These are phyloP conservation scores for Breynia disticha DNA, from an alignment of 441 rosid species.

Conservation along the genomic window DNA sequence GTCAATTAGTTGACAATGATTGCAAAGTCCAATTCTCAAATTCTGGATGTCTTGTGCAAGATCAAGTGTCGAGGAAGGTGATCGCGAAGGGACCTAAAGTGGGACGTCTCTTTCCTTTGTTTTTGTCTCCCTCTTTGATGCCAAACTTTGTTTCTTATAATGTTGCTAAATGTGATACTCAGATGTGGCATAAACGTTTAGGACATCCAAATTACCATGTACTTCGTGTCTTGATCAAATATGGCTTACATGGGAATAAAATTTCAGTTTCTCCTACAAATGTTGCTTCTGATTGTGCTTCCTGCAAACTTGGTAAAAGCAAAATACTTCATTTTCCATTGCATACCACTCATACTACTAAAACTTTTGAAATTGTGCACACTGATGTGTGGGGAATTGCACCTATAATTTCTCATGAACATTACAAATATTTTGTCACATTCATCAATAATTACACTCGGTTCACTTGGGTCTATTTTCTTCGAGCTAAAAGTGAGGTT, in stretches of 20 bases:
- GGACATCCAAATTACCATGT: not conserved
- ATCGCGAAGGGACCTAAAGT: slow-evolving; percentile 1
- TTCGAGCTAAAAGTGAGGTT: not conserved
- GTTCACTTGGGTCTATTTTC: not conserved
- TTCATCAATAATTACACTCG: not conserved
- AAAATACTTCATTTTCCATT: not conserved
- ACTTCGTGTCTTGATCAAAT: not conserved
- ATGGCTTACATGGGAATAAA: not conserved
- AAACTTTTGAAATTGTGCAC: not conserved
- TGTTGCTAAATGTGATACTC: not conserved
- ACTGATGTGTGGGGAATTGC: not conserved
- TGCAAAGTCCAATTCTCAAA: not conserved
- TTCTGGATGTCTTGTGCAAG: not conserved
- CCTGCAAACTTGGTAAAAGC: not conserved
- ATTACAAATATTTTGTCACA: not conserved
- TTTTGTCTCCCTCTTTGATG: not conserved
- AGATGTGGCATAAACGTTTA: not conserved
- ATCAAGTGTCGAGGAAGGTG: slow-evolving; percentile 2
- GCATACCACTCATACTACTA: not conserved
- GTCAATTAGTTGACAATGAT: not conserved
- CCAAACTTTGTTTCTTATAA: not conserved
- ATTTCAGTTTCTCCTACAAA: not conserved
- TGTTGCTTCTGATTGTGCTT: not conserved
- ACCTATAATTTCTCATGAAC: not conserved
- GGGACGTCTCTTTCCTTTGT: not conserved